Evolutionary conservation across 306 rosid genomes (phyloP), one percentile per base, ranked within the genome.

Genomic region (Prunus mume): DNA sequence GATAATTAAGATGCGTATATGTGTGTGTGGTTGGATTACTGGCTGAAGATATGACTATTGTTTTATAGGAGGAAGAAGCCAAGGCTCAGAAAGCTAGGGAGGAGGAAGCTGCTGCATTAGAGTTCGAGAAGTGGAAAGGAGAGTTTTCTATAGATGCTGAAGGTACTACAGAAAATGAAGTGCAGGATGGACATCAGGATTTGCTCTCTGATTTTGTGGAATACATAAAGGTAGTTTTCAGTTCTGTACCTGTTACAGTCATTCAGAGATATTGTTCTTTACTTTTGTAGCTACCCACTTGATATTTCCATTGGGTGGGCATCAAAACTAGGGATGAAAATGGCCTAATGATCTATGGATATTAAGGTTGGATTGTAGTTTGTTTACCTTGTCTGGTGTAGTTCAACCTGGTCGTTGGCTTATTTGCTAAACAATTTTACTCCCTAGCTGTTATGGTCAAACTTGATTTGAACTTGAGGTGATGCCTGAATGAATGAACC

Each of bases 91-190:
- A 88, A 83, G 99, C 96, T 70, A 88, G 81, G 93, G 99, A 92
- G 81, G 99, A 92, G 82, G 98, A 88, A 77, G 97, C 93, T 79
- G 97, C 99, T 79, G 96, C 98, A 25, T 76, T 91, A 65, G 99
- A 96, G 82, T 92, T 95, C 86, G 97, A 92, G 24, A 96, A 92
- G 87, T 96, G 99, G 99, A 96, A 92, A 83, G 98, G 96, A 1
- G 99, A 89, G 65, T 91, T 96, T 83, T 92, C 99, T 14, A 76
- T 96, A 41, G 99, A 96, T 81, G 98, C 87, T 65, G 99, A 96
- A 88, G 99, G 99, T 76, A 88, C 90, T 54, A 87, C 87, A 25
- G 99, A 87, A 75, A 82, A 80, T 82, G 99, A 89, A 80, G 90
- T 73, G 81, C 91, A 87, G 82, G 97, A 83, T 76, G 90, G 92